Base-by-base conservation (phyloP, 345 rosid genomes). In the Citrus unshiu region DNA sequence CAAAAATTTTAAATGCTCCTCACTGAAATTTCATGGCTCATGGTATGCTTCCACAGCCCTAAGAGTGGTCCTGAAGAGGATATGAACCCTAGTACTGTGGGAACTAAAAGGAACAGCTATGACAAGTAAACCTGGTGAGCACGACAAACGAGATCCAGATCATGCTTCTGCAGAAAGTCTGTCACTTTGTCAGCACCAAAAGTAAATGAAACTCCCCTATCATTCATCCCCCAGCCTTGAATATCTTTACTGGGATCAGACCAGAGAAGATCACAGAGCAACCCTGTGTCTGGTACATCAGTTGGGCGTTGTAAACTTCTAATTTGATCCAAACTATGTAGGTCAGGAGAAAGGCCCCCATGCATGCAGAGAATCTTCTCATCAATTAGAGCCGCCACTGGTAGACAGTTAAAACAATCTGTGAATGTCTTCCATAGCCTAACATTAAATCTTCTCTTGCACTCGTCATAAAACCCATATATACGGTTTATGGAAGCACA, bases 291-390 rank as follows among this genome's bases (percentile, higher is more conserved):
- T 12, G 96, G 96, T 64, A 93, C 92, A 82, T 87, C 96, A 58
- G 88, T 84, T 40, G 96, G 96, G 32, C 96, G 94, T 56, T 82
- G 90, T 73, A 93, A 75, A 78, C 68, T 84, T 83, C 87, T 90
- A 81, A 93, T 91, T 77, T 88, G 91, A 77, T 93, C 90, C 86
- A 93, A 87, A 76, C 81, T 67, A 77, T 86, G 75, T 29, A 93
- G 81, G 57, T 89, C 94, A n/a, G 95, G 98, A 46, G 98, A 93
- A 82, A 93, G 89, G 72, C 98, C 96, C 34, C 96, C 98, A 72
- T 91, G 98, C 98, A 93, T 93, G 86, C 96, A 91, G 22, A 93
- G 87, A 80, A 93, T 91, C 91, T 93, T 91, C 79, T 90, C 98
- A 86, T 91, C 94, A 76, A 91, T 89, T 65, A 88, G 80, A 7